Conservation (phyloP, 345 rosid genomes). For the Linum lewisii region DNA sequence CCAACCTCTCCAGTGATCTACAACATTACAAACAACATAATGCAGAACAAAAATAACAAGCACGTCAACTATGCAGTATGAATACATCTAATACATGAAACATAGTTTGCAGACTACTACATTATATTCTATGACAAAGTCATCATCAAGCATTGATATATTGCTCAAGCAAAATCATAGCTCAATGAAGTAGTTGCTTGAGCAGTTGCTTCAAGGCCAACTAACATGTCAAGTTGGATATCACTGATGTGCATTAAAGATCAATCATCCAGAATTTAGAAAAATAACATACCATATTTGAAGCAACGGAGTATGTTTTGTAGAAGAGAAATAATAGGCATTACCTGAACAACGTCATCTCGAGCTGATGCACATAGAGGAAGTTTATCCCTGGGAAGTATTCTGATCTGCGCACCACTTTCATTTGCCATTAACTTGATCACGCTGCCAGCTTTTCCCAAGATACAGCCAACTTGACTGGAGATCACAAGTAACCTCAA, state of each 20-base stretch:
- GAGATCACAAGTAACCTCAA: conserved; percentile 52
- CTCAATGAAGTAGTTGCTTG: background rate
- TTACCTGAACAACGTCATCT: conserved; percentile 63
- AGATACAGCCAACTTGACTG: conserved; percentile 53
- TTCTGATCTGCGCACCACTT: conserved; percentile 59
- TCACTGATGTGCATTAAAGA: too few species aligned
- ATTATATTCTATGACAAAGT: background rate
- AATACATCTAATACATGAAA: too few species aligned
- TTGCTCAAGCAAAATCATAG: background rate
- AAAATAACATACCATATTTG: too few species aligned
- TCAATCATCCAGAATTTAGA: too few species aligned
- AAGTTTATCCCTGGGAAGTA: conserved; percentile 59
- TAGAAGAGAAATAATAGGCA: background rate
- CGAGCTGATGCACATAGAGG: conserved; percentile 40
- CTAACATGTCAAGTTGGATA: background rate
- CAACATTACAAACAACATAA: conserved; percentile 10
- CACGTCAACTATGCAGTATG: background rate
- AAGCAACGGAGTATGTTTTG: background rate
- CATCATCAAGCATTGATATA: background rate
- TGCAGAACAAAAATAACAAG: background rate
- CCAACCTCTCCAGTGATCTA: conserved; percentile 56
- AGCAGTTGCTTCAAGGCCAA: background rate
- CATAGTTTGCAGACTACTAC: background rate
- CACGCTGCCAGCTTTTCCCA: conserved; percentile 61
- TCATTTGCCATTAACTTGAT: conserved; percentile 48